Base-by-base conservation (phyloP, 1,284 basidiomycete species). In the Lentinula novae-zelandiae region DNA sequence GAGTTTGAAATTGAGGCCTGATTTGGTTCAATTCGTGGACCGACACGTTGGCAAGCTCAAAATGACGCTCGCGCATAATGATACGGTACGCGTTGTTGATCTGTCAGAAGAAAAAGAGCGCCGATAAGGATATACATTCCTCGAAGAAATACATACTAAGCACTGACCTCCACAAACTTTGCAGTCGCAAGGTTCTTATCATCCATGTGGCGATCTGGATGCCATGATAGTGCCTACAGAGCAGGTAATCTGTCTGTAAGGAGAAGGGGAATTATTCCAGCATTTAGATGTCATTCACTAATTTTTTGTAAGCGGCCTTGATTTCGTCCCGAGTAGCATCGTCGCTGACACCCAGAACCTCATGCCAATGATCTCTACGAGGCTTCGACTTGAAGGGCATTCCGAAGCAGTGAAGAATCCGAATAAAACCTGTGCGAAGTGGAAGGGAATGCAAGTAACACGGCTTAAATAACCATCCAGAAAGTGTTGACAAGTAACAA, bases 151-250 rank as follows among this genome's bases (percentile, higher is more conserved):
- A 22, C 22, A 17, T 27, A 22, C 22, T 22, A 39, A 22, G 12
- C 48, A 57, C 56, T 48, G 59, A 70, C 68, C 67, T 70, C 64
- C 42, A 68, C 63, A 57, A 69, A 71, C 49, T 65, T 65, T 51
- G 62, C 58, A n/a, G 65, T 67, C 8, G 69, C 69, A 17, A 54
- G 39, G 39, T 69, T 67, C 50, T 68, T 68, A 40, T 70, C 64
- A 12, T 68, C 64, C 3, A 46, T 62, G 57, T 69, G 67, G n/a
- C 70, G 65, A 60, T 71, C 70, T 51, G 70, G 70, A 53, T 70
- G 69, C 70, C 73, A 75, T 68, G 70, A 68, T 39, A 73, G 64
- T n/a, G 73, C 72, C 73, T 75, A 56, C 34, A 53, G 53, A 50
- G 9, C 44, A 58, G 40, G 44, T 40, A 42, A 33, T 31, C 57